Evolutionary conservation across 1,139 yeast species (phyloP), one percentile per base, ranked within the genome.

Genomic region (Hanseniaspora uvarum): DNA sequence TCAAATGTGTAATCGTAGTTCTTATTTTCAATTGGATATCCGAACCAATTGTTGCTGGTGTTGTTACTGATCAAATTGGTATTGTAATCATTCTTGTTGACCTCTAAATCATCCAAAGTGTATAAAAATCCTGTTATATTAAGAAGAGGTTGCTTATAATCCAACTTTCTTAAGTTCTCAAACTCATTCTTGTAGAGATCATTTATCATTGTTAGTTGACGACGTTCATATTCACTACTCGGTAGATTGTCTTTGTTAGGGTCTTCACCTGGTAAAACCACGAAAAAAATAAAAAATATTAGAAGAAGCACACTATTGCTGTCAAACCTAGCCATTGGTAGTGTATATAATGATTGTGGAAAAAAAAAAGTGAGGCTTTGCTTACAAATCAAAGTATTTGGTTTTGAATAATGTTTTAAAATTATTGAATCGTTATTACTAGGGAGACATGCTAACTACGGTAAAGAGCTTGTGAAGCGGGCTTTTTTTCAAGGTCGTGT

Each of bases 71-170:
- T n/a, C 5, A 47, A 31, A 11, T 18, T 26, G 8, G 5, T 14
- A 1, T 36, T 44, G 33, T 43, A 53, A 33, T 53, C 49, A 16
- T 23, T 16, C 1, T 38, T 5, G 12, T 53, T 53, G 1, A 18
- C 18, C 1, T 16, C 30, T n/a, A 48, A 18, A 33, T 53, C 55
- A 43, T 48, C 37, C 11, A 46, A 11, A 4, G 55, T 43, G 41
- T 53, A 53, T 16, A 34, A 12, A 26, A 53, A 53, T 6, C 55
- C 55, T 4, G 55, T 53, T 14, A 48, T 38, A 24, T 53, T 53
- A 8, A 43, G 40, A 16, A 48, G 39, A 7, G 51, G 46, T n/a
- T 44, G 37, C 10, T 38, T 16, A 16, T 16, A 46, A 10, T 12
- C 2, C 2, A 48, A 21, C 1, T 4, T 5, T 12, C 48, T 38